phyloP scores from a whole-genome alignment of 768 basidiomycete genomes.

The Tylopilus rubrobrunneus region DNA sequence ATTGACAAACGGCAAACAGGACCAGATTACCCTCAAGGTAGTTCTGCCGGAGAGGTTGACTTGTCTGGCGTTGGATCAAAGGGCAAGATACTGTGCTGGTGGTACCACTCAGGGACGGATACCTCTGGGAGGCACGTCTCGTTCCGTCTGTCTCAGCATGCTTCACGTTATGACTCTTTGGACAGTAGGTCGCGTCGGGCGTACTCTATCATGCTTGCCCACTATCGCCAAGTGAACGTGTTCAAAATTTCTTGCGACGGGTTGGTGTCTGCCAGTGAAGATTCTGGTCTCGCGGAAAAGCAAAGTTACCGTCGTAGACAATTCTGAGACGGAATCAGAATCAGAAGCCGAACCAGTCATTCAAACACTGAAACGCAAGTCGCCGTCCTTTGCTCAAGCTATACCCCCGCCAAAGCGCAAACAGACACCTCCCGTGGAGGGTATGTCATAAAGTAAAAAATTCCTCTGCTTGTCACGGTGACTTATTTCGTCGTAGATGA shows the following conservation, averaged over 20 bases:
- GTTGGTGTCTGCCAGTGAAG: conserved; percentile 84
- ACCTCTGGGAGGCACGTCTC: conserved; percentile 88
- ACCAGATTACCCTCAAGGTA: conserved; percentile 83
- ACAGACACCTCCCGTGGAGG: conserved; percentile 9
- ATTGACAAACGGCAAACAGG: conserved; percentile 43
- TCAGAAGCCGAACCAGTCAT: conserved; percentile 17
- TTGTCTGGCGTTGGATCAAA: conserved; percentile 70
- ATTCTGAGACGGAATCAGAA: conserved; percentile 36
- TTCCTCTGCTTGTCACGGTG: neutral
- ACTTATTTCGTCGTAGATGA: conserved; percentile 23
- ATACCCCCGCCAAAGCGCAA: conserved; percentile 17
- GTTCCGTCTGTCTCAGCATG: neutral
- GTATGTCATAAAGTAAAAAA: conserved; percentile 7
- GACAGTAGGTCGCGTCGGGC: conserved; percentile 81
- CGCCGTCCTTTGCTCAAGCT: conserved; percentile 12
- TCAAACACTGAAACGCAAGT: conserved; percentile 23
- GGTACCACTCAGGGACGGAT: conserved; percentile 87
- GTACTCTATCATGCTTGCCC: conserved; percentile 87
- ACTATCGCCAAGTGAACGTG: conserved; percentile 85
- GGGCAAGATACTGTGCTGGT: conserved; percentile 77
- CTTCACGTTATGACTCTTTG: conserved; percentile 13
- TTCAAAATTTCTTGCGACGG: conserved; percentile 84
- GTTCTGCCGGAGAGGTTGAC: conserved; percentile 87
- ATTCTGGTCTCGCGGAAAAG: conserved; percentile 63
- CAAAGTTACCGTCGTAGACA: conserved; percentile 2